Evolutionary conservation across 345 rosid species (phyloP).

Genomic region (Streptanthus diversifolius): DNA sequence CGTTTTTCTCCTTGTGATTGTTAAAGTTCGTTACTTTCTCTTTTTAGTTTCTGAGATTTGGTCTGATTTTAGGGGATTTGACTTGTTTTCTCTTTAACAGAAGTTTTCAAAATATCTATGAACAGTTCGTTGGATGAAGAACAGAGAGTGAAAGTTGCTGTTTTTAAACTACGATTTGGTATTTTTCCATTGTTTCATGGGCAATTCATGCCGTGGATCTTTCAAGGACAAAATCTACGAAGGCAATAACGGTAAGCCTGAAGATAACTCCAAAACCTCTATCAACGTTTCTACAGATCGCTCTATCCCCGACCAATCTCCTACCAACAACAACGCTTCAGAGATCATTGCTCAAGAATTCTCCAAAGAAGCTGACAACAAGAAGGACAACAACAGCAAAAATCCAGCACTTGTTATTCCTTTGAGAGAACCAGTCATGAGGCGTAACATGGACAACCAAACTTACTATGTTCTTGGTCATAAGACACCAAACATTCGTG

Average conservation of each 20-base stretch:
- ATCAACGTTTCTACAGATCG: slow-evolving; percentile 30
- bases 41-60: neutral
- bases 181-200: slow-evolving; percentile 69
- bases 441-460: slow-evolving; percentile 68
- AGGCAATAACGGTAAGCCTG: slow-evolving; percentile 64
- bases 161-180: slow-evolving; percentile 20
- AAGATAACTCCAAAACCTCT: slow-evolving; percentile 40
- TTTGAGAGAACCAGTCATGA: slow-evolving; percentile 44
- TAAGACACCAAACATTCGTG: slow-evolving; percentile 78
- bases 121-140: slow-evolving; percentile 39
- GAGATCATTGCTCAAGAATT: slow-evolving; percentile 25
- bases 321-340: slow-evolving; percentile 27
- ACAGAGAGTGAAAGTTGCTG: slow-evolving; percentile 31
- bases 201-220: slow-evolving; percentile 98
- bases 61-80: neutral
- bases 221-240: slow-evolving; percentile 59
- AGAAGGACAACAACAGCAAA: slow-evolving; percentile 23
- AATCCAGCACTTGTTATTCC: slow-evolving; percentile 38
- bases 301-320: slow-evolving; percentile 44
- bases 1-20: neutral
- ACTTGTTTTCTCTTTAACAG: neutral
- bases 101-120: slow-evolving; percentile 10
- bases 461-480: slow-evolving; percentile 84
- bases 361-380: slow-evolving; percentile 33
- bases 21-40: neutral